Evolutionary conservation across 2,329 filamentous ascomycete genomes (phyloP), one percentile per base, ranked within the genome.

Genomic region (Colletotrichum sp.): DNA sequence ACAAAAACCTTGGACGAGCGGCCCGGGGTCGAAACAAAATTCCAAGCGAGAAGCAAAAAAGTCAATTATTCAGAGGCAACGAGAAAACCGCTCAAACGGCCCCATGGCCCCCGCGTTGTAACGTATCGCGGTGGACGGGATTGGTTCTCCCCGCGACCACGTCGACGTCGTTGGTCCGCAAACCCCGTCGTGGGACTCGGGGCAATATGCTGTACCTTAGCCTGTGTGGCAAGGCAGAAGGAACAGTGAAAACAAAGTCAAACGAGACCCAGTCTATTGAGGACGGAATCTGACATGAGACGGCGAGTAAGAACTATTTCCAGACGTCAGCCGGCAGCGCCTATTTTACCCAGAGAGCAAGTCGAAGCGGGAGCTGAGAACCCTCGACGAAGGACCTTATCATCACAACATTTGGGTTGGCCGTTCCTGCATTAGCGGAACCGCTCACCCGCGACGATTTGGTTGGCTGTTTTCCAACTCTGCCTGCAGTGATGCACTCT

Each of bases 361-460:
- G 63, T 66, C 63, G 22, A 64, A 36, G 62, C 63, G 36, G 5
- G 34, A 44, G n/a, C 19, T 66, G 22, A 49, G 27, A 44, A n/a
- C 39, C 22, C 16, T 34, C 61, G 49, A 36, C 68, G 27, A 64
- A 25, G n/a, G 61, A 16, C 36, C 55, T 62, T n/a, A 25, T 39
- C 36, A 39, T 62, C 36, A 49, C 65, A 29, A 69, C 65, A 65
- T 66, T 64, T 63, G 44, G 29, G 63, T 69, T 76, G 63, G 70
- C 59, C 73, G 74, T 76, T 74, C 74, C 71, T 76, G 71, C 74
- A 74, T 74, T 66, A 74, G 74, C 70, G 64, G 59, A 73, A 75
- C 55, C 71, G 69, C 69, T 57, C 25, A 61, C 71, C 70, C 74
- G 36, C 8, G n/a, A 49, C 32, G 39, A 15, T 64, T 15, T 63